A percentile compares a stretch with the other conserved stretches of the same genome.
phyloP scores from a whole-genome alignment of 345 rosid genomes.

The Melaleuca quinquenervia region DNA sequence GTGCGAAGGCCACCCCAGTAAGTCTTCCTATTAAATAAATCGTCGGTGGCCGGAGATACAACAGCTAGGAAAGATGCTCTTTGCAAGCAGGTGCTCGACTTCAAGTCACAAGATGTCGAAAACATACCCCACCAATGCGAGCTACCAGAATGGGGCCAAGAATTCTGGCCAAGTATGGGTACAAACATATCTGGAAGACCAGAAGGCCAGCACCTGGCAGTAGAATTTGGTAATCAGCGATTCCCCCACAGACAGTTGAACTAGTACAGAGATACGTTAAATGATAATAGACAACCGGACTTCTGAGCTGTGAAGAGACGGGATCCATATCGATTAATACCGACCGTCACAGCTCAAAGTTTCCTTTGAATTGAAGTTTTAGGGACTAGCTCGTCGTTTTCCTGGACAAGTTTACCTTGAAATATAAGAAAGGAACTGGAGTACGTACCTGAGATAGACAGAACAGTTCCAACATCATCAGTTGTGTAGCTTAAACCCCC shows the following conservation, averaged over 20 bases:
- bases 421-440: background rate
- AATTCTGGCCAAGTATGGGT: slow-evolving; percentile 44
- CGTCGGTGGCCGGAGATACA: background rate
- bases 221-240: background rate
- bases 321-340: background rate
- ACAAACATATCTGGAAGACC: slow-evolving; percentile 51
- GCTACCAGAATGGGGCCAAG: slow-evolving; percentile 48
- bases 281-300: background rate
- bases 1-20: background rate
- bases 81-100: background rate
- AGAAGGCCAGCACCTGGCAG: slow-evolving; percentile 69
- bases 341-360: background rate
- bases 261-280: background rate
- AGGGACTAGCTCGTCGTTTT: background rate
- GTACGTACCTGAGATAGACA: slow-evolving; percentile 52
- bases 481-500: slow-evolving; percentile 73
- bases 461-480: slow-evolving; percentile 60
- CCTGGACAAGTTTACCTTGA: background rate
- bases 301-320: background rate
- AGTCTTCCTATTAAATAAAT: background rate
- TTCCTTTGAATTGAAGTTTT: background rate
- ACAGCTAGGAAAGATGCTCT: background rate
- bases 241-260: background rate
- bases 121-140: slow-evolving; percentile 55
- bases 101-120: background rate